Percentiles rank a stretch among this genome's conserved stretches.
Evolutionary conservation across 306 rosid genomes (phyloP).

Genomic region (Cercis canadensis): DNA sequence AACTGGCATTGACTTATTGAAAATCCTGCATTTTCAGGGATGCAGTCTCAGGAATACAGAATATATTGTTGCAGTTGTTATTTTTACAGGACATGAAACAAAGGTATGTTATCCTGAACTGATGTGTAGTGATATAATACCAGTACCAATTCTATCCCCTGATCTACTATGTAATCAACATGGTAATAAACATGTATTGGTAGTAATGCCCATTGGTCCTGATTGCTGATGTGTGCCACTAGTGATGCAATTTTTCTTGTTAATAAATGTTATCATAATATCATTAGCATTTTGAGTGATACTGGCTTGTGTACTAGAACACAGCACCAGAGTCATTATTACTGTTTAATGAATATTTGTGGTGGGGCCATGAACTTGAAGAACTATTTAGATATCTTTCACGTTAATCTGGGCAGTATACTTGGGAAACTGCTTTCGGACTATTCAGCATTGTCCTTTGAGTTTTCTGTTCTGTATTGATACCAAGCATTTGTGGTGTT

Average conservation of each 20-base stretch:
- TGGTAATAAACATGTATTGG: slow-evolving; percentile 9
- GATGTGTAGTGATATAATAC: slow-evolving; percentile 16
- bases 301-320: no score
- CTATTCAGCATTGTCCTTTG: neutral
- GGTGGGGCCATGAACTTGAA: no score
- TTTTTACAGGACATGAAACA: slow-evolving; percentile 96
- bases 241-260: slow-evolving; percentile 4
- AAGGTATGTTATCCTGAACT: slow-evolving; percentile 65
- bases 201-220: slow-evolving; percentile 20
- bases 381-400: no score
- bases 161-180: neutral
- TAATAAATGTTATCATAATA: slow-evolving; percentile 8
- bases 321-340: no score
- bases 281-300: neutral
- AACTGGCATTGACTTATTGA: slow-evolving; percentile 35
- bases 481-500: slow-evolving; percentile 8
- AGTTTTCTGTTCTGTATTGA: neutral
- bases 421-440: no score
- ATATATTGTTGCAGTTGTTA: slow-evolving; percentile 86
- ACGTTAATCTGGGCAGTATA: no score
- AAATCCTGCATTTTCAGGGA: slow-evolving; percentile 64
- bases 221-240: slow-evolving; percentile 12
- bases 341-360: no score
- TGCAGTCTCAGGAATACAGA: slow-evolving; percentile 99
- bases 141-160: neutral